Base-by-base conservation (phyloP, 140 eudicot species). In the Anethum foeniculum region DNA sequence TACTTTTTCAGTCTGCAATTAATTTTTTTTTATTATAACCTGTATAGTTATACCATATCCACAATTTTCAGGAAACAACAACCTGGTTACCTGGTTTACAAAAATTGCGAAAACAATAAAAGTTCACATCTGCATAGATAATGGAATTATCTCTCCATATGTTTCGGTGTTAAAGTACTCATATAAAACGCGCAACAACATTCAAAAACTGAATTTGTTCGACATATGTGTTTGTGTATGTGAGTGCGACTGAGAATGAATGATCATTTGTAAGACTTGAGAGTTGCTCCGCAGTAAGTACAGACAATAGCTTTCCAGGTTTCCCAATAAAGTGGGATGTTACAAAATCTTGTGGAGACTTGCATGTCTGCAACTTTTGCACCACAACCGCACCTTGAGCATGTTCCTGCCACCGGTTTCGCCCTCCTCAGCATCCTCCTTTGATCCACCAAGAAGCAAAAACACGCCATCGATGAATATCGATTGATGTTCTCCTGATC, bases 361-460 rank as follows among this genome's bases (percentile, higher is more conserved):
- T 85, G 38, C 91, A 94, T 89, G 32, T 94, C 96, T 5, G 92
- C 97, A 1, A 94, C 94, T 23, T 87, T 90, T 2, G 97, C 98
- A 13, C 96, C 87, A n/a, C 91, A 68, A 21, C 88, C 85, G 85
- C 98, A 94, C 86, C 91, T 75, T 5, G 97, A 91, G 77, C 98
- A 94, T 27, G 84, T 72, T 30, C 97, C 98, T 1, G 98, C 98
- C 84, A 86, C 98, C 72, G 96, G 98, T 85, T 90, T 90, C n/a
- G 85, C 85, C 44, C 85, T 85, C 83, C 85, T 83, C 60, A 90
- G 60, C 73, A 41, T 83, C 79, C 90, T 87, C 87, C 83, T 88
- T 76, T 94, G 97, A 83, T 94, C 98, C 78, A 94, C 96, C 76
- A 94, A 85, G 81, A 94, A 94, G 88, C 98, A 94, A 44, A 89